Evolutionary conservation across 1,139 yeast genomes (phyloP).

Genomic region (Yamadazyma jaroonii): DNA sequence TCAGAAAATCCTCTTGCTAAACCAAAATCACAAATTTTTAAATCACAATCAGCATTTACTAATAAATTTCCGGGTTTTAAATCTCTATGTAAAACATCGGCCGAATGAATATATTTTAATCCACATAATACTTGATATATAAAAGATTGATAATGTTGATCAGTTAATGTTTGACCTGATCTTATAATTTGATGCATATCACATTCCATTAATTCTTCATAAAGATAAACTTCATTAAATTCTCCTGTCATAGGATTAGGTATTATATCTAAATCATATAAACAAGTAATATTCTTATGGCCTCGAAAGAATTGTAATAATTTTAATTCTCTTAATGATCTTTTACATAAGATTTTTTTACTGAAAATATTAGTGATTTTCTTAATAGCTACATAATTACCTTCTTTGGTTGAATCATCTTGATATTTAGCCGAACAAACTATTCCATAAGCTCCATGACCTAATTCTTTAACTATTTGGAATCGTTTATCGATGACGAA

Average conservation of each 20-base stretch:
- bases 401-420: slow-evolving; percentile 30
- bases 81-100: slow-evolving; percentile 93
- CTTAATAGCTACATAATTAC: slow-evolving; percentile 77
- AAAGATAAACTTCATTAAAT: slow-evolving; percentile 87
- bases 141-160: slow-evolving; percentile 91
- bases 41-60: slow-evolving; percentile 94
- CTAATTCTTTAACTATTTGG: slow-evolving; percentile 83
- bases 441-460: slow-evolving; percentile 97
- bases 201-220: slow-evolving; percentile 96
- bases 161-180: slow-evolving; percentile 91
- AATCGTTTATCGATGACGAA: slow-evolving; percentile 84
- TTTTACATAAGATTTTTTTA: slow-evolving; percentile 81
- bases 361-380: slow-evolving; percentile 90
- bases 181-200: slow-evolving; percentile 96
- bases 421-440: slow-evolving; percentile 93
- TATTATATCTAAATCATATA: slow-evolving; percentile 90
- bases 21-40: slow-evolving; percentile 96
- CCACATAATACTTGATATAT: slow-evolving; percentile 93
- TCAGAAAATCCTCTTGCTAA: slow-evolving; percentile 92
- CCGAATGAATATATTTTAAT: slow-evolving; percentile 82
- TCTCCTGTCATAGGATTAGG: slow-evolving; percentile 65
- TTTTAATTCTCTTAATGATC: slow-evolving; percentile 87
- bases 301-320: slow-evolving; percentile 89
- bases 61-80: slow-evolving; percentile 90
- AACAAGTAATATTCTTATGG: slow-evolving; percentile 87